phyloP scores from a whole-genome alignment of 2,329 filamentous ascomycete genomes.

The Gnomoniopsis sp. region DNA sequence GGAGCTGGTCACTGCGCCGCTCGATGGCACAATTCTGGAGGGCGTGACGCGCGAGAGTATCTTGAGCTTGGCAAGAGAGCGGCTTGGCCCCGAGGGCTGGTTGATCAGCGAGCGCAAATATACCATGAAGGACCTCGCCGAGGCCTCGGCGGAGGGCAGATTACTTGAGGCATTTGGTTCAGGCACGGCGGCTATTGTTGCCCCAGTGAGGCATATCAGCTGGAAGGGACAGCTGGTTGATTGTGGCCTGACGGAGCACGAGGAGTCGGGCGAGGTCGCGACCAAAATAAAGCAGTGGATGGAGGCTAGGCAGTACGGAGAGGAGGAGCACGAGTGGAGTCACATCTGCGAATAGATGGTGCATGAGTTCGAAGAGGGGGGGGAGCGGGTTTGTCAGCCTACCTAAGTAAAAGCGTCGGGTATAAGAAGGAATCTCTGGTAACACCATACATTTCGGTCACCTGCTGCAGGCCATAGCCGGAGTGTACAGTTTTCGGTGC shows the following conservation, averaged over 20 bases:
- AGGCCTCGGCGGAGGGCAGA: slow-evolving; percentile 79
- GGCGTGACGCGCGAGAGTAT: slow-evolving; percentile 93
- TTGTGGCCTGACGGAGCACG: slow-evolving; percentile 74
- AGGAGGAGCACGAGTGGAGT: slow-evolving; percentile 91
- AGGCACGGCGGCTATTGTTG: slow-evolving; percentile 91
- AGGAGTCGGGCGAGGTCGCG: slow-evolving; percentile 87
- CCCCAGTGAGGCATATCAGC: slow-evolving; percentile 82
- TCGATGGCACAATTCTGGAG: slow-evolving; percentile 95
- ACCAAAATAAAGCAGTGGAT: slow-evolving; percentile 94
- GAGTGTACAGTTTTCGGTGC: neutral
- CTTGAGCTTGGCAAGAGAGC: slow-evolving; percentile 79
- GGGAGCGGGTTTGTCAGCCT: no score
- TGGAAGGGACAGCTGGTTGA: slow-evolving; percentile 80
- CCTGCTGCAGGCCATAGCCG: neutral
- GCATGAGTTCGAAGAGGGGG: neutral
- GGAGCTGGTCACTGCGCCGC: slow-evolving; percentile 88
- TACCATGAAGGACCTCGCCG: slow-evolving; percentile 80
- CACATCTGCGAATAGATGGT: slow-evolving; percentile 40
- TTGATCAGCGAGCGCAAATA: slow-evolving; percentile 83
- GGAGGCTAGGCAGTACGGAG: slow-evolving; percentile 90
- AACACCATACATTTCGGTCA: neutral
- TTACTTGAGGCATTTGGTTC: slow-evolving; percentile 91
- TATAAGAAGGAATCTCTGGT: neutral
- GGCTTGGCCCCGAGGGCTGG: slow-evolving; percentile 83
- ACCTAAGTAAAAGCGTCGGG: neutral